Base-by-base conservation (phyloP, 441 rosid genomes). In the Erysimum cheiri region DNA sequence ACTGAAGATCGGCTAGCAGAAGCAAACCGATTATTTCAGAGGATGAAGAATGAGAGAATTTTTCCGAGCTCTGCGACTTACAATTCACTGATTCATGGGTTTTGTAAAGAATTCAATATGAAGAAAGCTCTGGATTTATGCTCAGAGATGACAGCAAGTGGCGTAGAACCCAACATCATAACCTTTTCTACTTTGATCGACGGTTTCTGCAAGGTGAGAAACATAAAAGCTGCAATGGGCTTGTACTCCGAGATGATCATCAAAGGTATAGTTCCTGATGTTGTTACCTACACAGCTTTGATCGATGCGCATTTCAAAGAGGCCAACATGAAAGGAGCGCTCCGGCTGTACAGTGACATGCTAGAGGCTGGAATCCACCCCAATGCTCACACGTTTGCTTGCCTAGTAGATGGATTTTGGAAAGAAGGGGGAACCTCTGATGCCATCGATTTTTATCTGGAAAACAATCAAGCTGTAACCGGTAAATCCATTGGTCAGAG, bases 71-170 rank as follows among this genome's bases (percentile, higher is more conserved):
- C 84, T 66, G 84, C 69, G 70, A 83, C 86, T 32, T 91, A 81
- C 65, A 91, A 85, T 66, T 73, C 89, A 0, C 54, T 88, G 49
- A 84, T 88, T 75, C 73, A 84, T 77, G 92, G 86, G 70, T 87
- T 78, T 50, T 85, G 88, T 55, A 83, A 78, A 74, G 74, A 70
- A 6, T 69, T 79, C 26, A 60, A 79, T 50, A 74, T 79, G 76
- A 78, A 71, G 74, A 80, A 78, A 67, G 88, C 85, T 39, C 62
- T 86, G 70, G 73, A 76, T 28, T 62, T 82, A 17, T 84, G 83
- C 60, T 77, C 84, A 32, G 81, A 79, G 70, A 84, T 86, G 88
- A 78, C 48, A 6, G 65, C 76, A 17, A 82, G 55, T 9, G 83
- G 82, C 29, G 28, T 79, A 31, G 77, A 75, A 58, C 90, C 80